phyloP scores from a whole-genome alignment of 805 yeast genomes.

The Spathaspora boniae region DNA sequence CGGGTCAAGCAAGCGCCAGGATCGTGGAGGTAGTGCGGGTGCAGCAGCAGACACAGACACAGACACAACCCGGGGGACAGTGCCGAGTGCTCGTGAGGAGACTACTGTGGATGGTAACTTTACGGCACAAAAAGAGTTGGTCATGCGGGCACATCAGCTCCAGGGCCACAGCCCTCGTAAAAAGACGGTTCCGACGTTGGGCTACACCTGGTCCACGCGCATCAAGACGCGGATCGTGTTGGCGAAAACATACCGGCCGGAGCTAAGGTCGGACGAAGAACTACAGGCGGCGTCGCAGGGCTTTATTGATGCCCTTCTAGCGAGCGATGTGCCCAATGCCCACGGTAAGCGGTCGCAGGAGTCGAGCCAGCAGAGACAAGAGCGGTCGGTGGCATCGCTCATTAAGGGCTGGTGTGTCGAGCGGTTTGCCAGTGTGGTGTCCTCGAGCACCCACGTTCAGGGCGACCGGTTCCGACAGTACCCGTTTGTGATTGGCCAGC shows the following conservation, averaged over 20 bases:
- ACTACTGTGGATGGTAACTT: background rate
- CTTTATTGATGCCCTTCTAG: no score
- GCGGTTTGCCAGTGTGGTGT: slow-evolving; percentile 22
- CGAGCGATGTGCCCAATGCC: no score
- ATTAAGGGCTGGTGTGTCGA: slow-evolving; percentile 25
- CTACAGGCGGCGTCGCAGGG: background rate
- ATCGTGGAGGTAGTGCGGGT: background rate
- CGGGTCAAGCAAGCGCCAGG: slow-evolving; percentile 11
- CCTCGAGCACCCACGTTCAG: slow-evolving; percentile 9
- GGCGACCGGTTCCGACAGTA: slow-evolving; percentile 9
- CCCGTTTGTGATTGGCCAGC: slow-evolving; percentile 15
- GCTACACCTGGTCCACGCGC: slow-evolving; percentile 30
- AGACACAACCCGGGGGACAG: no score
- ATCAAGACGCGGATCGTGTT: slow-evolving; percentile 23
- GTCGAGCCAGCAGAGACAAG: no score
- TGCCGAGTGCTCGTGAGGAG: background rate
- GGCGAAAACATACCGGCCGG: slow-evolving; percentile 27
- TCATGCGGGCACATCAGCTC: slow-evolving; percentile 10
- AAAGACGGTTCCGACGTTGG: slow-evolving; percentile 28
- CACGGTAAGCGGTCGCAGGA: no score
- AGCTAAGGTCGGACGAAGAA: slow-evolving; percentile 8
- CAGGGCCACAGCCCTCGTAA: slow-evolving; percentile 14
- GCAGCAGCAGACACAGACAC: background rate
- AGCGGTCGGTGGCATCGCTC: slow-evolving; percentile 4
- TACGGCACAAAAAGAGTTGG: slow-evolving; percentile 7